Evolutionary conservation across 2,329 filamentous ascomycete genomes (phyloP).

Genomic region (Penicillium hordei): DNA sequence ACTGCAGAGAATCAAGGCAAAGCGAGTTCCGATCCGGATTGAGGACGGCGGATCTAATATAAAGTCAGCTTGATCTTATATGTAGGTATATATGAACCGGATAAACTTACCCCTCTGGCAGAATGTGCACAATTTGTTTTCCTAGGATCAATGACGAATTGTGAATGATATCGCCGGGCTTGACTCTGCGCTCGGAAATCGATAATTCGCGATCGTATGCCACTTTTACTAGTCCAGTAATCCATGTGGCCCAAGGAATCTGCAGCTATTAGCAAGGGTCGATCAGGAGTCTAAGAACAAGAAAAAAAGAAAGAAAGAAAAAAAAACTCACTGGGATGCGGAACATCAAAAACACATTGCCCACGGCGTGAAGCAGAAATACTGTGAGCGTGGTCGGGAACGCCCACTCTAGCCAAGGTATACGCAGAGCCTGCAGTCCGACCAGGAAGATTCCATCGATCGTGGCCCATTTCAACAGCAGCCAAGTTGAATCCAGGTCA

Average conservation of each 20-base stretch:
- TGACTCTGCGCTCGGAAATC: constrained; percentile 90
- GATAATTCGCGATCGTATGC: constrained; percentile 91
- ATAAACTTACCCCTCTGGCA: constrained; percentile 75
- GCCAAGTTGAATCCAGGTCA: constrained; percentile 80
- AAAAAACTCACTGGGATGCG: constrained; percentile 66
- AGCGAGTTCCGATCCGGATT: constrained; percentile 81
- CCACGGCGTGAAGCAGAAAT: constrained; percentile 68
- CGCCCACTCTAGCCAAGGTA: constrained; percentile 95
- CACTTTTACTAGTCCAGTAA: constrained; percentile 71
- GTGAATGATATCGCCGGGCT: constrained; percentile 80
- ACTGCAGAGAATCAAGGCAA: constrained; percentile 68
- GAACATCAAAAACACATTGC: constrained; percentile 90
- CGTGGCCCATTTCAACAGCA: constrained; percentile 90
- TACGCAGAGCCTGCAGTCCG: constrained; percentile 78
- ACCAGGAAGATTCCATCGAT: constrained; percentile 87
- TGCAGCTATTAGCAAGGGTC: constrained; percentile 33
- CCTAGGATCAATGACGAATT: constrained; percentile 93
- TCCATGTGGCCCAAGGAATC: constrained; percentile 72
- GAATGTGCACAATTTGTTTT: constrained; percentile 94
- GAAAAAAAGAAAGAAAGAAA: constrained; percentile 15
- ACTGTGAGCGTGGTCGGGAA: constrained; percentile 69
- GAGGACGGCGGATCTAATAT: constrained; percentile 70
- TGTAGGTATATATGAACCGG: neutral
- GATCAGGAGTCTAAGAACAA: neutral
- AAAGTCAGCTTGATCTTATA: constrained; percentile 26